Evolutionary conservation across 139 green algal genomes (phyloP).

Genomic region (Monoraphidium neglectum): DNA sequence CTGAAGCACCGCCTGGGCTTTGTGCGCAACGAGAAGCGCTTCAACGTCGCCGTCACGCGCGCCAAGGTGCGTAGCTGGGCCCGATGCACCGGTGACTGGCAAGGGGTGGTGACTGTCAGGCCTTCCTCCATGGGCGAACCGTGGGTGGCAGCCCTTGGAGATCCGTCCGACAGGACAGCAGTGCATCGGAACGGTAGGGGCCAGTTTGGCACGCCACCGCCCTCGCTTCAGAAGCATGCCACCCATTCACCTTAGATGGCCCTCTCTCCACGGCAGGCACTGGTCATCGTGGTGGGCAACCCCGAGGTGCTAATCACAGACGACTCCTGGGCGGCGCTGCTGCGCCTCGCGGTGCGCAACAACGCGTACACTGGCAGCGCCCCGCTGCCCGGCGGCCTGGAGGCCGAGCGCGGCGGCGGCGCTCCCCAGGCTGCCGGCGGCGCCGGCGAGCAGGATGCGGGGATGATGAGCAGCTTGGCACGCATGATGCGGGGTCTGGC

Average conservation of each 20-base stretch:
- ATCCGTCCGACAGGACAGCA: no score
- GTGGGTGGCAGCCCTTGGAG: not conserved
- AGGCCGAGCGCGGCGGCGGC: no score
- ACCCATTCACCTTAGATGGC: not conserved
- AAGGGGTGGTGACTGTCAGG: not conserved
- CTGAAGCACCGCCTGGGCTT: conserved; percentile 63
- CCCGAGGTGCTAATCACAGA: conserved; percentile 12
- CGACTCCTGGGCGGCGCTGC: conserved; percentile 1
- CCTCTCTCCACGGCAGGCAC: conserved; percentile 7
- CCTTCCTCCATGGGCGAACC: not conserved
- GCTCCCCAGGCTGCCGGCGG: no score
- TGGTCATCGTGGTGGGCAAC: conserved; percentile 53
- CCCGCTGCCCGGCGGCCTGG: no score
- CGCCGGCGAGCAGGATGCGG: no score
- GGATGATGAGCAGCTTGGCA: no score
- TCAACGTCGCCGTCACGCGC: conserved; percentile 92
- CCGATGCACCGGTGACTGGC: not conserved
- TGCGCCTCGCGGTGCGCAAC: not conserved
- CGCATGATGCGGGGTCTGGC: no score
- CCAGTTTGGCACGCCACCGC: no score
- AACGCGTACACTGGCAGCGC: not conserved
- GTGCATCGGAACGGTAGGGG: not conserved
- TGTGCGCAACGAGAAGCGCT: conserved; percentile 80
- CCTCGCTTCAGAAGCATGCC: not conserved
- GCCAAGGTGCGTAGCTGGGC: conserved; percentile 57